Evolutionary conservation across 2,329 filamentous ascomycete species (phyloP).

Genomic region (Trichoderma endophyticum): DNA sequence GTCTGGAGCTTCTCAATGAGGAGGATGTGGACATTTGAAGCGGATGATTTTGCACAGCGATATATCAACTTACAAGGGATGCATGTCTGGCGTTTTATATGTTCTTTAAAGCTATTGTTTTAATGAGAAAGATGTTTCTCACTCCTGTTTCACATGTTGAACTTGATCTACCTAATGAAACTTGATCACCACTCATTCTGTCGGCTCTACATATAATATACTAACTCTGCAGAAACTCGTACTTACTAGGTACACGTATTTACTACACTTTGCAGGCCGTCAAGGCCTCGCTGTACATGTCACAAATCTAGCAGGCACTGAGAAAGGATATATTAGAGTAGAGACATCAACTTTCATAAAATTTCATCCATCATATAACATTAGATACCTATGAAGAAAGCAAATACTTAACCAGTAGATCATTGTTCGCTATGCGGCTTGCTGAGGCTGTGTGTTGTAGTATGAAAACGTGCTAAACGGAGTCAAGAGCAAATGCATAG

Average conservation of each 20-base stretch:
- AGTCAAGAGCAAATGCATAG: conserved; percentile 6
- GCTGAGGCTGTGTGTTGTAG: neutral
- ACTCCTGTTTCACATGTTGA: too few species aligned
- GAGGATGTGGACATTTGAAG: neutral
- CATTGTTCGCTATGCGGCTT: conserved; percentile 9
- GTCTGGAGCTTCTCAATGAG: neutral
- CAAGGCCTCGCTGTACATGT: neutral
- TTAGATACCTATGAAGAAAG: neutral
- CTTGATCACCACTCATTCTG: neutral
- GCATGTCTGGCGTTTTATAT: neutral
- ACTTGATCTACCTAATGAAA: neutral
- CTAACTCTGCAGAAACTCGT: too few species aligned
- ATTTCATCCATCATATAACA: conserved; percentile 10
- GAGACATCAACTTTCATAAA: conserved; percentile 1
- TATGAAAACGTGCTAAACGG: conserved; percentile 1
- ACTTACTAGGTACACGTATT: neutral
- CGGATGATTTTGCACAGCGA: neutral
- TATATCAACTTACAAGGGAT: neutral
- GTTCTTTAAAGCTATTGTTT: too few species aligned
- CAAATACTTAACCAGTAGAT: neutral
- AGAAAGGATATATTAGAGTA: neutral
- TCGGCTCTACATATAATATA: neutral
- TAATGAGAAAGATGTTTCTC: too few species aligned
- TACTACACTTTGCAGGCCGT: neutral
- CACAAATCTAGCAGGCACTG: neutral